Conservation (phyloP, 2,329 filamentous ascomycete species). For the Pyrenophora seminiperda region DNA sequence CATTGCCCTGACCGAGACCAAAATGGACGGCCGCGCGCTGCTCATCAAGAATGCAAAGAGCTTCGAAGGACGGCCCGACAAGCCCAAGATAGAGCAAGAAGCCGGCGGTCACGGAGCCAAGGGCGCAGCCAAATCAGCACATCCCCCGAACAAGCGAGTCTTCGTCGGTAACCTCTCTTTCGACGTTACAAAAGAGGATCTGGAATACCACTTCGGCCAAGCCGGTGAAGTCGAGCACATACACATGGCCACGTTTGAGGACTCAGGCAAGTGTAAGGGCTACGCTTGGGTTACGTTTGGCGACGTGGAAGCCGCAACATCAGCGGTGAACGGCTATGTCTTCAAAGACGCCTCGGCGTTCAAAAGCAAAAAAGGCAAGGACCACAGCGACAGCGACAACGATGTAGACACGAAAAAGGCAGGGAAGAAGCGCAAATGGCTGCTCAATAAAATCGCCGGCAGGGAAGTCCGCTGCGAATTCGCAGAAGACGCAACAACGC, state of each 20-base stretch:
- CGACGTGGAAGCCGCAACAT: conserved; percentile 73
- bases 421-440: conserved; percentile 66
- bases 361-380: conserved; percentile 55
- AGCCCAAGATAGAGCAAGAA: conserved; percentile 54
- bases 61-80: conserved; percentile 86
- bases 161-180: conserved; percentile 72
- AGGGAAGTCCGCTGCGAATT: conserved; percentile 86
- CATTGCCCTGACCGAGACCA: conserved; percentile 82
- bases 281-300: conserved; percentile 95
- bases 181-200: conserved; percentile 70
- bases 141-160: conserved; percentile 76
- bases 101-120: conserved; percentile 35
- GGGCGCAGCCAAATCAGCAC: conserved; percentile 43
- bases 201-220: conserved; percentile 79
- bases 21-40: conserved; percentile 75
- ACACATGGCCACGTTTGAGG: conserved; percentile 93
- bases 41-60: conserved; percentile 92
- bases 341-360: conserved; percentile 64
- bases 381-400: conserved; percentile 61
- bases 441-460: conserved; percentile 82
- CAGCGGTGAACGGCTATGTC: conserved; percentile 80
- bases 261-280: conserved; percentile 96
- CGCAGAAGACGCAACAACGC: conserved; percentile 83
- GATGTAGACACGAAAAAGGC: conserved; percentile 52
- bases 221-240: conserved; percentile 83